Evolutionary conservation across 352 stramenopile genomes (phyloP), one percentile per base, ranked within the genome.

Genomic region (Chloridella minuta): DNA sequence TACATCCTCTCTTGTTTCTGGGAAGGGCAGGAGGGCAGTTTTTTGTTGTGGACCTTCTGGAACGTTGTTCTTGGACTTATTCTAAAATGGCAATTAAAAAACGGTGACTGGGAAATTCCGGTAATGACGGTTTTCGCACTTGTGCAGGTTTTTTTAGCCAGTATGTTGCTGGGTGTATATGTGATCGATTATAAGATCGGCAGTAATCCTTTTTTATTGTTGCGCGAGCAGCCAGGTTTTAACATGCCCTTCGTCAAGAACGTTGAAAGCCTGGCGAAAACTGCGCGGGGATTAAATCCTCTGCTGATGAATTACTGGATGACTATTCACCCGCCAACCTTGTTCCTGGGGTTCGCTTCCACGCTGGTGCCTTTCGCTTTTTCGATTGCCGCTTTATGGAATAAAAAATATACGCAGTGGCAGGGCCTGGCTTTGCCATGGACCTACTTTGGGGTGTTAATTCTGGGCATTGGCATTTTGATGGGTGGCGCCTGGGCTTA

Each of bases 71-170:
- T 66, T 18, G 40, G 40, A 18, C n/a, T 66, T 10, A 66, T 66
- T n/a, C n/a, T 66, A 66, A 66, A 66, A 66, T 18, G n/a, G n/a
- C 40, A 66, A 66, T 66, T 66, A 66, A 66, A 66, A 66, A 66
- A 66, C 40, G 40, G 40, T 10, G 40, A 66, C 10, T 66, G 40
- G 40, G 40, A 66, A 66, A n/a, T 66, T 10, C 40, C 40, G 40
- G 40, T 66, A n/a, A 66, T 66, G 40, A 66, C 40, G n/a, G 40
- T 66, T n/a, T 66, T 66, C n/a, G 40, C 40, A 66, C n/a, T 66
- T 10, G 40, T 66, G 40, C 40, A 66, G 40, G 40, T 66, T 66
- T 66, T 66, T 66, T 66, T 66, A 66, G n/a, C 10, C 40, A 66
- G 40, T 66, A 66, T 66, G 40, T 18, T 66, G 10, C n/a, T 66